Evolutionary conservation across 2,329 filamentous ascomycete species (phyloP).

Genomic region (Aquanectria penicillioides): DNA sequence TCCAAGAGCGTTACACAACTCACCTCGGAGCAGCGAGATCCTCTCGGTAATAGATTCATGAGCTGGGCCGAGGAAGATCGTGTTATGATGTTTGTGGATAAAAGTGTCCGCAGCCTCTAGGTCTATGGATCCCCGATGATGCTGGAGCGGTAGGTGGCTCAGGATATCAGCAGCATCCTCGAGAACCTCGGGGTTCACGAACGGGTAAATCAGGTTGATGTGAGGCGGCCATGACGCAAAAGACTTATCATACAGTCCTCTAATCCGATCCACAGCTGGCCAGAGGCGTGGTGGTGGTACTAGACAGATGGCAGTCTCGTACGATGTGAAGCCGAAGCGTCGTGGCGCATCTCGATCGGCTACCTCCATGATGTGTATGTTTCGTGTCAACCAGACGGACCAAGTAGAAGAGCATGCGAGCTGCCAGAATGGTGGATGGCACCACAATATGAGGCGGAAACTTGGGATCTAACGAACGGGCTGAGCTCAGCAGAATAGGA

Average conservation of each 20-base stretch:
- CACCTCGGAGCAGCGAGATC: conserved; percentile 47
- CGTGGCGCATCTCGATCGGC: not conserved
- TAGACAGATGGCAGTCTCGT: conserved; percentile 70
- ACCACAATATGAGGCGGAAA: too few species aligned
- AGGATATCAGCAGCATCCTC: conserved; percentile 50
- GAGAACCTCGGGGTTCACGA: conserved; percentile 62
- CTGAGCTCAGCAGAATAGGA: too few species aligned
- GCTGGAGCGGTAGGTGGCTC: conserved; percentile 23
- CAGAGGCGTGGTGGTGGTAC: conserved; percentile 62
- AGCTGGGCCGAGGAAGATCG: conserved; percentile 54
- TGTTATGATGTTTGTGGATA: conserved; percentile 58
- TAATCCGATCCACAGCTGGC: conserved; percentile 61
- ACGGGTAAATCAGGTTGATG: conserved; percentile 74
- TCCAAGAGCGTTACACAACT: conserved; percentile 50
- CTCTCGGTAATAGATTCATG: conserved; percentile 9
- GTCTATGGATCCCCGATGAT: conserved; percentile 35
- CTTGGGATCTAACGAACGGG: too few species aligned
- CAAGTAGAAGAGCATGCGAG: too few species aligned
- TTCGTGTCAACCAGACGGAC: not conserved
- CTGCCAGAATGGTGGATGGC: too few species aligned
- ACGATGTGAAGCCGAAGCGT: conserved; percentile 45
- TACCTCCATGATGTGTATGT: conserved; percentile 24
- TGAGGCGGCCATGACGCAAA: conserved; percentile 73
- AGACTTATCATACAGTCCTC: conserved; percentile 70
- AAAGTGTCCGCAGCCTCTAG: conserved; percentile 60